A percentile compares a stretch with the other conserved stretches of the same genome.
Conservation (phyloP, 2,329 filamentous ascomycete species). For the Hypoxylon sp. region DNA sequence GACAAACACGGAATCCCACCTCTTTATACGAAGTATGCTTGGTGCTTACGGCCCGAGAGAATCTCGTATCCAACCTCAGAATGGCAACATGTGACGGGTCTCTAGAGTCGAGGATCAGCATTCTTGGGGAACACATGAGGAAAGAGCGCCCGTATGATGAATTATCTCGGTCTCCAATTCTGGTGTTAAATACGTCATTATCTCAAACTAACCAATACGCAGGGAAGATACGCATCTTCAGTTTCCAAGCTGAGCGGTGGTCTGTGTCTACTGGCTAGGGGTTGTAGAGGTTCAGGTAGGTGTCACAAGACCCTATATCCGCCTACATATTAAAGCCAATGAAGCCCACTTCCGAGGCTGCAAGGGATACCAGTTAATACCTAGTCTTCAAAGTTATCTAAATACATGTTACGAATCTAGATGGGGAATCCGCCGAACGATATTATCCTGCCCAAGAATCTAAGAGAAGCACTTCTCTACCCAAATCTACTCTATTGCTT, state of each 20-base stretch:
- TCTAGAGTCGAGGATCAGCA: background rate
- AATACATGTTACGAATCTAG: background rate
- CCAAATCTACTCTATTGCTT: slow-evolving; percentile 57
- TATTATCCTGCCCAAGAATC: background rate
- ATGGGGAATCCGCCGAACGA: background rate
- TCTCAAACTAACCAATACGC: background rate
- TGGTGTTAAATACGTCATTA: background rate
- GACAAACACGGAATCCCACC: background rate
- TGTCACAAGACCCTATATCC: background rate
- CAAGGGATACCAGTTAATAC: background rate
- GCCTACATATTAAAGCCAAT: background rate
- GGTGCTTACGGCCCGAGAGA: no score
- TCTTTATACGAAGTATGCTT: no score
- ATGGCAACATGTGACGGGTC: no score
- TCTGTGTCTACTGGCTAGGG: background rate
- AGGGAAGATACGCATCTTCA: background rate
- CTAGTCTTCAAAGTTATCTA: no score
- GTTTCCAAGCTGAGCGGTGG: background rate
- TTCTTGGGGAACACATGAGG: background rate
- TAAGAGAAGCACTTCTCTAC: background rate
- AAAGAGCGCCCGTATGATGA: background rate
- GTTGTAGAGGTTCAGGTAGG: background rate
- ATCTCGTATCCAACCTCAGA: no score
- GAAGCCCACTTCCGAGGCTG: background rate
- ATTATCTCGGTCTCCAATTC: background rate